Conservation (phyloP, 225 moss, liverwort and hornwort species). For the Takakia lepidozioides region DNA sequence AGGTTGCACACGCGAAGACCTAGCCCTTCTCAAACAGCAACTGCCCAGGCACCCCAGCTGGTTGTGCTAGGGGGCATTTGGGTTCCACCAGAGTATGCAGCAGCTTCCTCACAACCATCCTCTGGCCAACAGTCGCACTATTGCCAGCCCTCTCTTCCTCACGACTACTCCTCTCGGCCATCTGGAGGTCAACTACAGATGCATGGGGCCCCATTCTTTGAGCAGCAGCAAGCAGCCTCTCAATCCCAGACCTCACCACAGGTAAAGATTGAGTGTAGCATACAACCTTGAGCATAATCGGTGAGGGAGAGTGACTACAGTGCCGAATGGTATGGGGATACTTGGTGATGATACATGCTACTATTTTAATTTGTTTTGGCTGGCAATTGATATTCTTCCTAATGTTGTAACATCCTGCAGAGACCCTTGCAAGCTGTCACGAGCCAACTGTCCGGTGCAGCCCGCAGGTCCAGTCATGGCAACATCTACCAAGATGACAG, state of each 20-base stretch:
- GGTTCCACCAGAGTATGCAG: constrained; percentile 72
- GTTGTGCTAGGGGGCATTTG: constrained; percentile 89
- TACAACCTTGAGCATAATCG: too few relatives aligned
- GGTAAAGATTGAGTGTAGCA: too few relatives aligned
- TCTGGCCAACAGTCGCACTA: constrained; percentile 33
- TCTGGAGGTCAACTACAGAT: constrained; percentile 16
- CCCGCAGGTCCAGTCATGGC: constrained; percentile 56
- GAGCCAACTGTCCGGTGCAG: constrained; percentile 65
- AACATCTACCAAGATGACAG: constrained; percentile 76
- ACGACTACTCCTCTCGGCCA: constrained; percentile 57
- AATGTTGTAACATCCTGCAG: constrained; percentile 10
- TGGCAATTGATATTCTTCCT: too few relatives aligned
- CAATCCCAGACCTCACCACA: constrained; percentile 76
- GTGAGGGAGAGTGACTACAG: too few relatives aligned
- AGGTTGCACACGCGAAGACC: constrained; percentile 86
- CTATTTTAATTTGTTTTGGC: too few relatives aligned
- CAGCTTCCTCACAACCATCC: constrained; percentile 19
- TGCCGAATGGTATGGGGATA: too few relatives aligned
- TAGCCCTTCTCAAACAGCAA: constrained; percentile 55
- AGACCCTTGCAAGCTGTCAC: constrained; percentile 71
- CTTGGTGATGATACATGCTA: too few relatives aligned
- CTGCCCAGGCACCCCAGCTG: constrained; percentile 50
- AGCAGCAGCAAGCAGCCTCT: constrained; percentile 53
- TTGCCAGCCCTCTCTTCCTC: constrained; percentile 56
- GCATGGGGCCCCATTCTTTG: constrained; percentile 35